Conservation (phyloP, 176 grass and related monocot species). For the Eragrostis curvula region DNA sequence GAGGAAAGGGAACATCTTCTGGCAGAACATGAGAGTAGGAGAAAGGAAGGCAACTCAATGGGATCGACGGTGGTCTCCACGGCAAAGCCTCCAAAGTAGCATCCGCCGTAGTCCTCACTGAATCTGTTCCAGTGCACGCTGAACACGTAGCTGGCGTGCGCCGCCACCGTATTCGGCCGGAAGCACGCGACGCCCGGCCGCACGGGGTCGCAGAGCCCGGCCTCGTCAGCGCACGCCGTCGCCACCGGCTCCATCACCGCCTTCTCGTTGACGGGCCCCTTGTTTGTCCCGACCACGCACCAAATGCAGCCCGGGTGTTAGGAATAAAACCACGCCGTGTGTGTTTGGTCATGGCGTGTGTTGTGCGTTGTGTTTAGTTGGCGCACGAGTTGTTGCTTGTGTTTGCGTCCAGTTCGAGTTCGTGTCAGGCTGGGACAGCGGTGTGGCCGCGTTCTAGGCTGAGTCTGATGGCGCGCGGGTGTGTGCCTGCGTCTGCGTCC, state of each 20-base stretch:
- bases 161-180: conserved; percentile 32
- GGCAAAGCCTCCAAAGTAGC: conserved; percentile 67
- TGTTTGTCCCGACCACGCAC: conserved; percentile 50
- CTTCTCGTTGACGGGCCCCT: conserved; percentile 26
- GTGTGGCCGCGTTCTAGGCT: no score
- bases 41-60: conserved; percentile 32
- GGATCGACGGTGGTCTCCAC: conserved; percentile 61
- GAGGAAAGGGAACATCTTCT: no score
- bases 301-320: conserved; percentile 51
- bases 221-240: conserved; percentile 51
- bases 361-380: no score
- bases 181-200: conserved; percentile 39
- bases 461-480: no score
- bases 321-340: no score
- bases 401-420: no score
- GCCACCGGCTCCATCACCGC: conserved; percentile 39
- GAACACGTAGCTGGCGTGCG: conserved; percentile 62
- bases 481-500: no score
- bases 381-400: no score
- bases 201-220: conserved; percentile 45
- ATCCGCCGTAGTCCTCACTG: conserved; percentile 56
- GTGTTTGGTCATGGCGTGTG: no score
- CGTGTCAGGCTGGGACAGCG: no score
- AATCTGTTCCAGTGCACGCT: conserved; percentile 77
- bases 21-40: no score